These are phyloP conservation scores for Physaria fendleri DNA, from an alignment of 345 rosid species.

Conservation along the genomic window DNA sequence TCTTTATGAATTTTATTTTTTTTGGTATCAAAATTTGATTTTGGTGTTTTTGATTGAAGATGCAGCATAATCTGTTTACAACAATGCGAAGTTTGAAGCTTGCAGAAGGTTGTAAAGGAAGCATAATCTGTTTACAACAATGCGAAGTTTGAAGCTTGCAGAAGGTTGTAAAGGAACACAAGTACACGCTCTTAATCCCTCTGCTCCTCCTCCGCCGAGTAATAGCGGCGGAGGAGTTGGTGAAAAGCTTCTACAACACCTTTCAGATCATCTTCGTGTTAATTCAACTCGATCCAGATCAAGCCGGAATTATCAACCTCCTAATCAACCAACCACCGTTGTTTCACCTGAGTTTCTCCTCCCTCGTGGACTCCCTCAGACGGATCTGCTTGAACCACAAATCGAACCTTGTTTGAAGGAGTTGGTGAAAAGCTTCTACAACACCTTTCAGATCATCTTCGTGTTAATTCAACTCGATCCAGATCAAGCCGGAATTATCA, in stretches of 20 bases:
- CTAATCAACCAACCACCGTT: slow-evolving; percentile 21
- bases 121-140: slow-evolving; percentile 67
- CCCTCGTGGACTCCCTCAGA: slow-evolving; percentile 62
- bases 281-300: slow-evolving; percentile 56
- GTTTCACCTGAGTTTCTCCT: slow-evolving; percentile 45
- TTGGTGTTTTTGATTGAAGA: slow-evolving; percentile 34
- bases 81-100: slow-evolving; percentile 85
- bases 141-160: slow-evolving; percentile 75
- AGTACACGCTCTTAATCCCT: slow-evolving; percentile 53
- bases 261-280: slow-evolving; percentile 62
- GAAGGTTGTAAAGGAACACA: slow-evolving; percentile 84
- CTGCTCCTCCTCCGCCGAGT: slow-evolving; percentile 28
- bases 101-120: slow-evolving; percentile 83
- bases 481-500: slow-evolving; percentile 42
- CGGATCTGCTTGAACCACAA: slow-evolving; percentile 70
- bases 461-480: slow-evolving; percentile 49
- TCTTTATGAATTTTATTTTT: neutral
- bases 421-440: slow-evolving; percentile 67
- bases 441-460: slow-evolving; percentile 64
- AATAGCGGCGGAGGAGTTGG: slow-evolving; percentile 33
- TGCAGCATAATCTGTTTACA: slow-evolving; percentile 75
- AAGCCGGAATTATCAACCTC: slow-evolving; percentile 29
- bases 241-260: slow-evolving; percentile 54
- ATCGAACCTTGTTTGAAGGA: slow-evolving; percentile 58
- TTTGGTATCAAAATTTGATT: too few species aligned